Percentiles rank a stretch among this genome's conserved stretches.
phyloP scores from a whole-genome alignment of 306 rosid genomes.

The Datisca glomerata region DNA sequence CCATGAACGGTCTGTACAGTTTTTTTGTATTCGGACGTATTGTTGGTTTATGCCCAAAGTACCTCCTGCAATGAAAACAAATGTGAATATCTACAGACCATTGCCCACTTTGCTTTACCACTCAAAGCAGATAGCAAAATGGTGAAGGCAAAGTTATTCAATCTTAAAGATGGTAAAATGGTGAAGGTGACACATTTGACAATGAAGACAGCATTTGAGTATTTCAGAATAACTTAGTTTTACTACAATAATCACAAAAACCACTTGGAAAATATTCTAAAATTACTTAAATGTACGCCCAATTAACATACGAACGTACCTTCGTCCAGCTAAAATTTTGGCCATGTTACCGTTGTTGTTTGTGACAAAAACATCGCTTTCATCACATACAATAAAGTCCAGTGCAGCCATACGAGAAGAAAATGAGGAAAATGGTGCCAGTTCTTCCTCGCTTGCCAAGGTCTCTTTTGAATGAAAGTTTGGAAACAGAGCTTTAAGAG shows the following conservation, averaged over 20 bases:
- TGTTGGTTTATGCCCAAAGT: slow-evolving; percentile 77
- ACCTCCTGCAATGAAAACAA: slow-evolving; percentile 52
- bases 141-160: neutral
- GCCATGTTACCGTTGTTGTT: slow-evolving; percentile 99
- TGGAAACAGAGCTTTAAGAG: slow-evolving; percentile 70
- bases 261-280: too few relatives aligned
- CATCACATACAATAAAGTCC: slow-evolving; percentile 65
- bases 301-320: slow-evolving; percentile 32
- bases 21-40: slow-evolving; percentile 73
- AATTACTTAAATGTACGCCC: neutral
- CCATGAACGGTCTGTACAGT: slow-evolving; percentile 33
- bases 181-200: neutral
- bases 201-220: neutral
- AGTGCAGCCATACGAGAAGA: slow-evolving; percentile 97
- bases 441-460: slow-evolving; percentile 50
- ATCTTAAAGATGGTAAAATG: neutral
- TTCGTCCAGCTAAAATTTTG: slow-evolving; percentile 80
- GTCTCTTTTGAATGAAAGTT: slow-evolving; percentile 74
- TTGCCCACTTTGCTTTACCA: neutral
- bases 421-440: slow-evolving; percentile 56
- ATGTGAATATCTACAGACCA: too few relatives aligned
- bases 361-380: slow-evolving; percentile 72
- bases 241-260: too few relatives aligned
- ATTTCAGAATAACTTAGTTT: neutral
- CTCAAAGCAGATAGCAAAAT: neutral